Base-by-base conservation (phyloP, 225 moss, liverwort and hornwort genomes). In the Sphagnum tenellum region DNA sequence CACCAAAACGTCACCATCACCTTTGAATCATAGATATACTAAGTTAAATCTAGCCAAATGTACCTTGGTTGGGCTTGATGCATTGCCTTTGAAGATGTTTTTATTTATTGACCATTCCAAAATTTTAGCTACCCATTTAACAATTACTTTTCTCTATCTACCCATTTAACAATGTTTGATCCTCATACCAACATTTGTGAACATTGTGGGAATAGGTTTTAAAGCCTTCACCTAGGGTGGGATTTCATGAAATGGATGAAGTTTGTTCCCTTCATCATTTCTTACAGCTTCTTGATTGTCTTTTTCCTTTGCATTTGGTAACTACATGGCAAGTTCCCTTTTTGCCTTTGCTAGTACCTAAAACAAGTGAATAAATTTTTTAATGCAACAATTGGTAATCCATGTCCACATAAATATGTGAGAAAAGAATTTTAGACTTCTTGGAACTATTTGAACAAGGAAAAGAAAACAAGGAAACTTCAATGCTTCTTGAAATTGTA, bases 281-380 rank as follows among this genome's bases (percentile, higher is more conserved):
- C 5, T 9, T 45, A 44, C 6, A 48, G 47, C 48, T 61, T 72
- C 78, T 47, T 45, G 46, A 3, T 61, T 4, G 54, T 69, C 66
- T 62, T 48, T 49, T 66, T 74, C 78, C 64, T 64, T 71, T 59
- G 66, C 72, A 64, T 80, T 84, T 2, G 69, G 80, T 75, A 85
- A 62, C 55, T 76, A 79, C 71, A 50, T 71, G 60, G 73, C 72
- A 68, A 98, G 71, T 70, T 93, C 93, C 67, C 89, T 93, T 76
- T 99, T 93, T 73, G 90, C 90, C 72, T 93, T 89, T 69, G 90
- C 90, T 59, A 93, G 71, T 56, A 99, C 76, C 93, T 98, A 90
- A 76, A 72, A 65, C 59, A 58, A 10, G 66, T 49, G 66, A 63
- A 49, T 13, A 44, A 51, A 58, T 6, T 13, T 8, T 13, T 3